These are phyloP conservation scores for Thielaviopsis euricoi DNA, from an alignment of 2,329 filamentous ascomycete species.

Conservation along the genomic window DNA sequence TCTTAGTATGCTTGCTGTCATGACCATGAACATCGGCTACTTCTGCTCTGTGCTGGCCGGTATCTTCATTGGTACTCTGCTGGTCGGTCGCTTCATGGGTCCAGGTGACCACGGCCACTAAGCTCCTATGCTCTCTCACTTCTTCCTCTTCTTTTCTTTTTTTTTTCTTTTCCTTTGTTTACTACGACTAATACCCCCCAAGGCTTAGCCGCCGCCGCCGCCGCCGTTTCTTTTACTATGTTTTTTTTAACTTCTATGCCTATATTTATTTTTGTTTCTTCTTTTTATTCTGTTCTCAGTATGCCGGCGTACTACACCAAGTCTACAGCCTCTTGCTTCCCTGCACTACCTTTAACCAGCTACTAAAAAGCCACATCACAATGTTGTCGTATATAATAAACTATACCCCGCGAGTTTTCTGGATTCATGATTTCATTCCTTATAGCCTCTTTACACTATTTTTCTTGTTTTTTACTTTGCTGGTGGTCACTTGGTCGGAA, in stretches of 20 bases:
- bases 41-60: conserved; percentile 66
- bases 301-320: background rate
- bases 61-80: conserved; percentile 72
- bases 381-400: background rate
- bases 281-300: background rate
- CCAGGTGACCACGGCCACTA: background rate
- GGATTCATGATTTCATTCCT: background rate
- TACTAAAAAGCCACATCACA: background rate
- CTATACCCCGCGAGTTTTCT: background rate
- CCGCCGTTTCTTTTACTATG: background rate
- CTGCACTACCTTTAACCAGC: background rate
- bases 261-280: background rate
- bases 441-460: background rate
- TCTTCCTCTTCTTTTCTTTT: background rate
- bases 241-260: background rate
- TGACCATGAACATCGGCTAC: conserved; percentile 78
- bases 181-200: background rate
- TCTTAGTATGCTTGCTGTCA: conserved; percentile 76
- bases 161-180: background rate
- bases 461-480: background rate
- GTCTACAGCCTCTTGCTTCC: background rate
- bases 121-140: background rate
- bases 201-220: background rate
- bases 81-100: conserved; percentile 50
- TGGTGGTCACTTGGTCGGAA: too few relatives aligned